Base-by-base conservation (phyloP, 2,329 filamentous ascomycete genomes). In the Fusarium setosum region DNA sequence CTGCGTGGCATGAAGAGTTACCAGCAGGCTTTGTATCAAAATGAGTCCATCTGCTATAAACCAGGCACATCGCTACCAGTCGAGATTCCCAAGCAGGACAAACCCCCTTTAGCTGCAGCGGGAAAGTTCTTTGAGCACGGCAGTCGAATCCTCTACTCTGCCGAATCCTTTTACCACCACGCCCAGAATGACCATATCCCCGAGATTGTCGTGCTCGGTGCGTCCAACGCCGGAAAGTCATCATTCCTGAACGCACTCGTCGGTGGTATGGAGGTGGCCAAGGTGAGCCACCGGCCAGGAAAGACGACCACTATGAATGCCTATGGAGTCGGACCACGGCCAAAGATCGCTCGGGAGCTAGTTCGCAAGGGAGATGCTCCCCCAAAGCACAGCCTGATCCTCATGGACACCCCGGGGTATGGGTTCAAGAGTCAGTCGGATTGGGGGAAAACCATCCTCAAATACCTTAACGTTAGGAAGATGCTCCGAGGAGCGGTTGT, bases 151-250 rank as follows among this genome's bases (percentile, higher is more conserved):
- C 79, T 88, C 65, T 86, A 86, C 77, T 83, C 83, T 15, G 83
- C 83, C 17, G 79, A 79, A 34, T 69, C 73, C 41, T 82, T 86
- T 63, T 79, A 82, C 52, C 72, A 84, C 70, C 79, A 88, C 59
- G 80, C 79, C 26, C 72, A 80, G 69, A 88, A 88, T 73, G 81
- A 80, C 21, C 79, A 80, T 62, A 76, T 83, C 5, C 86, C 86
- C 41, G 86, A 89, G 66, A 86, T 97, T 49, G 91, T 92, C 73
- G 85, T 97, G 42, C 88, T 96, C 34, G 93, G 93, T 40, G 93
- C 94, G 71, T 94, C 93, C 67, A 97, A 97, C 74, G 93, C 94
- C 38, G 93, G 93, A 73, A 97, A 97, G 76, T 96, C 92, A 2
- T 93, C 92, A 15, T 91, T 96, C 68, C 90, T 97, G 79, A 97